A percentile compares a stretch with the other conserved stretches of the same genome.
These are phyloP conservation scores for Mrakia blollopis DNA, from an alignment of 768 basidiomycete species.

Conservation along the genomic window DNA sequence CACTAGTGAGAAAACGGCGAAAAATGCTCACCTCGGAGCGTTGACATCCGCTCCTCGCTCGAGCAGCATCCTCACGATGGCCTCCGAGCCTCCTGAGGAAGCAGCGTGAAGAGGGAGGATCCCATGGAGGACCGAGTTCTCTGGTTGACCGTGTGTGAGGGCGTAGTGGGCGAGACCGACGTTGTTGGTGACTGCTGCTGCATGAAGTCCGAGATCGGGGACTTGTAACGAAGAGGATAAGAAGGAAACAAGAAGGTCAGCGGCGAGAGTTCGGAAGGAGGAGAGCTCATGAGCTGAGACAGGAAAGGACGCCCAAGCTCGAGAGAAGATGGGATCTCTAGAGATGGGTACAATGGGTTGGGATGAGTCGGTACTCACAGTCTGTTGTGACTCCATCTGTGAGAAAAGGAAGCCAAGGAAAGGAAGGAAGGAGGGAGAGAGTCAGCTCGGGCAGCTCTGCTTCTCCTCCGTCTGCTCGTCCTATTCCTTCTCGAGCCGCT, in stretches of 20 bases:
- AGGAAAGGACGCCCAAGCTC: too few relatives aligned
- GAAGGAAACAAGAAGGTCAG: background rate
- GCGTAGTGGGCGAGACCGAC: conserved; percentile 80
- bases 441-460: background rate
- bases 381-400: conserved; percentile 56
- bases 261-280: background rate
- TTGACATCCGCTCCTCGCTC: conserved; percentile 97
- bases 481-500: background rate
- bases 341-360: too few relatives aligned
- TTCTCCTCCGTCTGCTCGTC: background rate
- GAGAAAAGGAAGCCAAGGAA: background rate
- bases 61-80: conserved; percentile 80
- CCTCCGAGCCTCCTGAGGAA: conserved; percentile 79
- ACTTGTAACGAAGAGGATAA: conserved; percentile 8
- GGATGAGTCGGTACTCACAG: conserved; percentile 44
- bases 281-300: too few relatives aligned
- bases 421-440: background rate
- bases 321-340: too few relatives aligned
- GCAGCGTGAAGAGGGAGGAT: conserved; percentile 96
- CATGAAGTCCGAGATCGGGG: conserved; percentile 50
- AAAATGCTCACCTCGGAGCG: conserved; percentile 67
- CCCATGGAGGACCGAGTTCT: conserved; percentile 87
- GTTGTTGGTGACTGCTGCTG: conserved; percentile 60
- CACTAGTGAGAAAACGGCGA: conserved; percentile 25
- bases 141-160: conserved; percentile 85